Conservation (phyloP, 108 stramenopile species). For the Discostella stelligeroides region DNA sequence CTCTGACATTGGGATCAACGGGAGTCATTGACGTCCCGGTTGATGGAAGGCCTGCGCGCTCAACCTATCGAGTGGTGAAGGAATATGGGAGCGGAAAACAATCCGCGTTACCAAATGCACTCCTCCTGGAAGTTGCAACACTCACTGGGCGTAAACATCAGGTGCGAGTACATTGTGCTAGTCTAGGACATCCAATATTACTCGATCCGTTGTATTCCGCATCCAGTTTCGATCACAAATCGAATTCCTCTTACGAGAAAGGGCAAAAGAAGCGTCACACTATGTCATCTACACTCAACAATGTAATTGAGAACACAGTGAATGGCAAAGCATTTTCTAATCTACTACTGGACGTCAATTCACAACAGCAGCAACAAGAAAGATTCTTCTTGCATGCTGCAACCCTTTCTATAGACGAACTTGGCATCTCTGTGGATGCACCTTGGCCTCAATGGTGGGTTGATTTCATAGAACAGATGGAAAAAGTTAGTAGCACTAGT, state of each 20-base stretch:
- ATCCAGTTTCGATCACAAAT: not conserved
- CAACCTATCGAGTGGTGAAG: slow-evolving; percentile 42
- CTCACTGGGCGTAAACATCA: slow-evolving; percentile 83
- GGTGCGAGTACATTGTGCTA: slow-evolving; percentile 73
- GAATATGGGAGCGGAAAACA: slow-evolving; percentile 7
- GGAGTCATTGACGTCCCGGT: slow-evolving; percentile 55
- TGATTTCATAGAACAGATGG: slow-evolving; percentile 32
- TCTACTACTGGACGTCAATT: not conserved
- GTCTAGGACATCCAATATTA: slow-evolving; percentile 55
- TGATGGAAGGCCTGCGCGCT: slow-evolving; percentile 54
- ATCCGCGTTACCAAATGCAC: slow-evolving; percentile 18
- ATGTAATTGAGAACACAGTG: not conserved
- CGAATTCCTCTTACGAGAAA: slow-evolving; percentile 9
- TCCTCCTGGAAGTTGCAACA: slow-evolving; percentile 58
- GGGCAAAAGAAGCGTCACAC: not conserved
- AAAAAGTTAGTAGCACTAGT: not conserved
- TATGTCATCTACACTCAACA: not conserved
- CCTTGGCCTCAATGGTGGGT: slow-evolving; percentile 66
- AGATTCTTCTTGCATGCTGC: slow-evolving; percentile 70
- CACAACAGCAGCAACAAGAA: slow-evolving; percentile 19
- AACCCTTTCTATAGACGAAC: slow-evolving; percentile 48
- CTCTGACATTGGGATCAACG: slow-evolving; percentile 3
- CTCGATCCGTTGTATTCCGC: slow-evolving; percentile 57
- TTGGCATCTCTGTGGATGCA: slow-evolving; percentile 51
- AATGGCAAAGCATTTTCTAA: slow-evolving; percentile 6